phyloP scores from a whole-genome alignment of 2,329 filamentous ascomycete species.

The Fusarium graminum region DNA sequence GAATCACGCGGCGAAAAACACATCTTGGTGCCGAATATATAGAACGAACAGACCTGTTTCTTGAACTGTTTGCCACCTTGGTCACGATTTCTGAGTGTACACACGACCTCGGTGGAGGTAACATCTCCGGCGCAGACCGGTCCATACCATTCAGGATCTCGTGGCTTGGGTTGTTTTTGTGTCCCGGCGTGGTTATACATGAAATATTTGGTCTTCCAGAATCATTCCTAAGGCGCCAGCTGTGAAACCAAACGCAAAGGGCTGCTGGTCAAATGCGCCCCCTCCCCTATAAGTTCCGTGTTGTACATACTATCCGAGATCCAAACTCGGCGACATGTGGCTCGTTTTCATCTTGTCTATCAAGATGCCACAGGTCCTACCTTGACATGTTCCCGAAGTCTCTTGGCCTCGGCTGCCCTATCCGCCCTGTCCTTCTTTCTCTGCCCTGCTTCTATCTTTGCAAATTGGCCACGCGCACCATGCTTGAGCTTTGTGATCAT shows the following conservation, averaged over 20 bases:
- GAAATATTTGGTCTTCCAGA: slow-evolving; percentile 21
- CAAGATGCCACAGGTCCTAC: slow-evolving; percentile 63
- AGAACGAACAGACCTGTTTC: not conserved
- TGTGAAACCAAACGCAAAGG: slow-evolving; percentile 7
- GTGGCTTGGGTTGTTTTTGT: slow-evolving; percentile 18
- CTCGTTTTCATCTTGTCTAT: slow-evolving; percentile 11
- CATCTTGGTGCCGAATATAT: slow-evolving; percentile 27
- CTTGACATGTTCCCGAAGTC: slow-evolving; percentile 64
- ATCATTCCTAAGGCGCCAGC: slow-evolving; percentile 18
- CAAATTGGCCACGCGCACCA: slow-evolving; percentile 77
- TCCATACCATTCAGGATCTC: slow-evolving; percentile 8
- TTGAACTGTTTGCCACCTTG: slow-evolving; percentile 14
- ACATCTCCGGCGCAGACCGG: slow-evolving; percentile 25
- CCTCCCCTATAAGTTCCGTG: slow-evolving; percentile 14
- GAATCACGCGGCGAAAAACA: slow-evolving; percentile 29
- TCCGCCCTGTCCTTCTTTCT: slow-evolving; percentile 60
- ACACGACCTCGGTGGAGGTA: slow-evolving; percentile 17
- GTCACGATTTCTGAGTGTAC: slow-evolving; percentile 10
- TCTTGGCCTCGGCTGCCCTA: slow-evolving; percentile 56
- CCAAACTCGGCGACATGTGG: slow-evolving; percentile 12
- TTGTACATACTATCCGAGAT: slow-evolving; percentile 35
- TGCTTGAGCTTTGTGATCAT: slow-evolving; percentile 95
- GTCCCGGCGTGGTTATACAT: slow-evolving; percentile 14
- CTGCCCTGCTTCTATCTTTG: slow-evolving; percentile 64
- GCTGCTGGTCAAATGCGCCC: slow-evolving; percentile 20